Percentiles rank a stretch among this genome's conserved stretches.
These are phyloP conservation scores for Podospora comata DNA, from an alignment of 495 filamentous ascomycete genomes.

Conservation along the genomic window DNA sequence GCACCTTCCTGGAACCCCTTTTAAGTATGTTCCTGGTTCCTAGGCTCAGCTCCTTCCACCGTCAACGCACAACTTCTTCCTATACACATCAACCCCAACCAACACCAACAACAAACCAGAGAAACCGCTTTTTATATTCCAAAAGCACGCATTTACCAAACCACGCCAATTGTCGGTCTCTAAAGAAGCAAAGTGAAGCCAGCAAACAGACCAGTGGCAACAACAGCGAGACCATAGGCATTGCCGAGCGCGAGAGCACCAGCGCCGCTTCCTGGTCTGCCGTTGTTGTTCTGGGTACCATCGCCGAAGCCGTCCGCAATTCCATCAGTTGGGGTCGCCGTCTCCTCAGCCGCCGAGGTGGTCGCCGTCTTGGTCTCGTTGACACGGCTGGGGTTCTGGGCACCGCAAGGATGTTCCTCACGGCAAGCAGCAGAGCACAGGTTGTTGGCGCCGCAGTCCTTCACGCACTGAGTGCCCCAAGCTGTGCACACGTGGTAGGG, in stretches of 20 bases:
- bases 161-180: constrained; percentile 15
- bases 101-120: constrained; percentile 2
- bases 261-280: constrained; percentile 27
- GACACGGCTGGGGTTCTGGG: constrained; percentile 59
- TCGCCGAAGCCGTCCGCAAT: constrained; percentile 53
- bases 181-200: constrained; percentile 63
- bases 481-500: constrained; percentile 80
- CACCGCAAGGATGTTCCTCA: constrained; percentile 74
- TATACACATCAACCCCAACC: constrained; percentile 9
- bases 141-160: neutral
- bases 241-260: constrained; percentile 51
- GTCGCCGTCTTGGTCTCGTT: constrained; percentile 57
- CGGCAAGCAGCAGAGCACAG: constrained; percentile 63
- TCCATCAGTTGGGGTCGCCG: constrained; percentile 32
- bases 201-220: constrained; percentile 58
- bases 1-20: neutral
- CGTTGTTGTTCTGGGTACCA: constrained; percentile 24
- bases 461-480: constrained; percentile 67
- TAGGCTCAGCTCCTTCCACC: neutral
- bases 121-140: neutral
- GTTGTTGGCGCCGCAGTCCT: constrained; percentile 55
- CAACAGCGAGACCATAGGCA: constrained; percentile 55
- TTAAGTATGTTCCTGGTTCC: neutral
- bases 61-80: neutral
- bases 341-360: constrained; percentile 40